Base-by-base conservation (phyloP, 2,329 filamentous ascomycete species). In the Fusarium guadeloupense region DNA sequence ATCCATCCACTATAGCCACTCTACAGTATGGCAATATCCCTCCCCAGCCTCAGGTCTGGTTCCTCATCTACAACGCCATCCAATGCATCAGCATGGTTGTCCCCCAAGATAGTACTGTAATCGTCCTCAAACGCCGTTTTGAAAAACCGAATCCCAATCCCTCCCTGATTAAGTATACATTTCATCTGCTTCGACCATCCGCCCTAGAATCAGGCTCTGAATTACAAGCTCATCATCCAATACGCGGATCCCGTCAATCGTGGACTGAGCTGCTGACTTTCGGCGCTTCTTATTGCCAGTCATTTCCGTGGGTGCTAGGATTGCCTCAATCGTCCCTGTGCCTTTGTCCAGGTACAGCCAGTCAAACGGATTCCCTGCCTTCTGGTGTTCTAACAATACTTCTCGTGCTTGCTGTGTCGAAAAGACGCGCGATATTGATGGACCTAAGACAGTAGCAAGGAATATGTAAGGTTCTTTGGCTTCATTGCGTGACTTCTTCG, bases 141-240 rank as follows among this genome's bases (percentile, higher is more conserved):
- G 14, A 25, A 50, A 40, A 33, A 28, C n/a, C 14, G 39, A 44
- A 12, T 12, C 8, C 28, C 13, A 31, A n/a, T 6, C 23, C 23
- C 23, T 25, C 39, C 47, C 37, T 10, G 9, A 7, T 39, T 60
- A 67, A 35, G 28, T 54, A 54, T 67, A 54, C 67, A 74, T 69
- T 64, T 86, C 83, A 12, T 78, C 81, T 43, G 86, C 84, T 59
- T 91, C 89, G 46, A 93, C 85, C 66, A 97, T 77, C 58, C 87
- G 85, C 1, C 93, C 94, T 44, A 97, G 74, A 62, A 99, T 97
- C 55, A 98, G 79, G 74, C 93, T 97, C 80, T 99, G 94, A 50
- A 96, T 88, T 19, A 98, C 87, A 71, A 94, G 87, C 76, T 98
- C 94, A 73, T 96, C 89, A 51, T 88, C 89, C 46, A 96, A 84